These are phyloP conservation scores for Lenwebbia sp. DNA, from an alignment of 345 rosid species.

Conservation along the genomic window DNA sequence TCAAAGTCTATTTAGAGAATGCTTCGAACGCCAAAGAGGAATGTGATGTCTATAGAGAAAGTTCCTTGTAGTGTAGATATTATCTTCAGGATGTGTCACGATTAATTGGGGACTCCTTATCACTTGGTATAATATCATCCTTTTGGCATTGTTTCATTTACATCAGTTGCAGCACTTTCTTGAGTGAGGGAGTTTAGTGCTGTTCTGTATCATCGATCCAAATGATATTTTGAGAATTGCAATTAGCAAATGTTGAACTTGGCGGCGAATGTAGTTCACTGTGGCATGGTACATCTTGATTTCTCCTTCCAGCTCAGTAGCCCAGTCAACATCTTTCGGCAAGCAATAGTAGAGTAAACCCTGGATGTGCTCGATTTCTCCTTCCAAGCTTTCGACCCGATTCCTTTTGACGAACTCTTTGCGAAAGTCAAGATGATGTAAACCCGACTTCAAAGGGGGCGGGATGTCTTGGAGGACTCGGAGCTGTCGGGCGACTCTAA, in stretches of 20 bases:
- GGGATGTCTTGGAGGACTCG: too few species aligned
- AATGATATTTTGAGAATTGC: not conserved
- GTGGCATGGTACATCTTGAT: too few species aligned
- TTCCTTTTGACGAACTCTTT: too few species aligned
- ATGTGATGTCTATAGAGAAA: constrained; percentile 31
- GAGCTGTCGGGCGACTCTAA: too few species aligned
- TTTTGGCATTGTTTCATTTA: not conserved
- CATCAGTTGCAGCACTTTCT: not conserved
- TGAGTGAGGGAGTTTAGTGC: not conserved
- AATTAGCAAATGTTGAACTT: not conserved
- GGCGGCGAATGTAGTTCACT: too few species aligned
- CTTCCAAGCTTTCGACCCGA: too few species aligned
- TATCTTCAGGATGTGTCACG: constrained; percentile 52
- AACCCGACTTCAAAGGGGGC: too few species aligned
- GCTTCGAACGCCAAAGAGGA: constrained; percentile 19
- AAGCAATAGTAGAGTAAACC: too few species aligned
- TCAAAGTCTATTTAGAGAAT: constrained; percentile 53
- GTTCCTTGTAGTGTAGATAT: constrained; percentile 23
- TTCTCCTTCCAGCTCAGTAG: too few species aligned
- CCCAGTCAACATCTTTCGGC: too few species aligned
- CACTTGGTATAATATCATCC: constrained; percentile 27
- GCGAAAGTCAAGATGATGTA: too few species aligned
- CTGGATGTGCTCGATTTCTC: too few species aligned
- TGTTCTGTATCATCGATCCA: not conserved
- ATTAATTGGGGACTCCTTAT: constrained; percentile 27